Conservation (phyloP, 805 yeast genomes). For the Kluyveromyces lactis region DNA sequence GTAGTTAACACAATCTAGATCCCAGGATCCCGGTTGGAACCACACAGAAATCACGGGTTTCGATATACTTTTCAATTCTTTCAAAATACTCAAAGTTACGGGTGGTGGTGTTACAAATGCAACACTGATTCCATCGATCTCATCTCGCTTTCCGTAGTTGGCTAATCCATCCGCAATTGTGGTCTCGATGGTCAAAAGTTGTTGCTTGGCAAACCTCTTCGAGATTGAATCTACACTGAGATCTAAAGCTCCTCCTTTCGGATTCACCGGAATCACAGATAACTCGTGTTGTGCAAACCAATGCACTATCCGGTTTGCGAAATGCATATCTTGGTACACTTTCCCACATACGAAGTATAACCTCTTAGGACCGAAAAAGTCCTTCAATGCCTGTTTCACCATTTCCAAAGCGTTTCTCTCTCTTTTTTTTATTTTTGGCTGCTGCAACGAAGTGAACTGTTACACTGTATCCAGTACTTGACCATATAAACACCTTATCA, state of each 20-base stretch:
- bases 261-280: constrained; percentile 44
- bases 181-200: constrained; percentile 27
- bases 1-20: constrained; percentile 38
- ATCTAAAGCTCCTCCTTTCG: constrained; percentile 44
- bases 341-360: constrained; percentile 39
- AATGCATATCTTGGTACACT: constrained; percentile 61
- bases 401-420: background rate
- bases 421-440: too few species aligned
- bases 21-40: constrained; percentile 81
- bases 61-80: constrained; percentile 27
- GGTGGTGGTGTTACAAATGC: constrained; percentile 73
- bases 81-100: constrained; percentile 40
- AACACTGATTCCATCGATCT: constrained; percentile 41
- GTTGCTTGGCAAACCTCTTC: constrained; percentile 37
- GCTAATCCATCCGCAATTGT: constrained; percentile 26
- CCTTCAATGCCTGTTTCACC: constrained; percentile 9
- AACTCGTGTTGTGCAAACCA: constrained; percentile 12
- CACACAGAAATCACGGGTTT: constrained; percentile 45
- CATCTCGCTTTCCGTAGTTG: constrained; percentile 12
- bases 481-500: too few species aligned
- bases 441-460: too few species aligned
- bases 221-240: constrained; percentile 62
- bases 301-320: constrained; percentile 48
- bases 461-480: too few species aligned
- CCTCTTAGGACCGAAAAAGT: constrained; percentile 9